Percentiles rank a stretch among this genome's conserved stretches.
Conservation (phyloP, 73 alveolate genomes). For the Tetrahymena thermophila region DNA sequence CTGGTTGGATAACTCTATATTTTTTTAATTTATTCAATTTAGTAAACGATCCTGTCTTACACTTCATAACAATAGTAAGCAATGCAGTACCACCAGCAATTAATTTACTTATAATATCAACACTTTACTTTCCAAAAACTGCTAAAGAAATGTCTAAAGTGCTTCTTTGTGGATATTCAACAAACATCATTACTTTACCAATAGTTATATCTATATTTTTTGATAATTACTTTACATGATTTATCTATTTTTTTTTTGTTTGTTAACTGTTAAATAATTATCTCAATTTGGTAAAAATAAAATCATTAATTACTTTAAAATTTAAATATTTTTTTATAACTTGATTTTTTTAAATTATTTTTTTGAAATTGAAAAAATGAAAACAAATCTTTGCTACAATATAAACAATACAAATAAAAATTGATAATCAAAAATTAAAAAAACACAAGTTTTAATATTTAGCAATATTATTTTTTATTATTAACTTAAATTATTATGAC, state of each 20-base stretch:
- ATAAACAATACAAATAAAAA: no score
- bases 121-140: neutral
- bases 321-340: no score
- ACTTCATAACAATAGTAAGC: neutral
- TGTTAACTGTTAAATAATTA: no score
- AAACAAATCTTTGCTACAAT: no score
- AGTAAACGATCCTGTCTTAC: neutral
- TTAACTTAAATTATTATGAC: no score
- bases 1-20: neutral
- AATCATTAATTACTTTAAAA: no score
- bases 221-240: neutral
- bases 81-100: neutral
- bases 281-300: no score
- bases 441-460: no score
- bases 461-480: no score
- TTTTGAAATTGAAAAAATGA: no score
- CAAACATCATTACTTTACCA: neutral
- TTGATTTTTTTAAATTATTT: no score
- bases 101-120: neutral
- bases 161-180: neutral
- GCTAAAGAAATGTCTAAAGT: neutral
- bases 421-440: no score
- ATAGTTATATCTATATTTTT: neutral
- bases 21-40: neutral
- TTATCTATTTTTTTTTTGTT: neutral